These are phyloP conservation scores for Hemerocallis citrina DNA, from an alignment of 106 monocot genomes.

Conservation along the genomic window DNA sequence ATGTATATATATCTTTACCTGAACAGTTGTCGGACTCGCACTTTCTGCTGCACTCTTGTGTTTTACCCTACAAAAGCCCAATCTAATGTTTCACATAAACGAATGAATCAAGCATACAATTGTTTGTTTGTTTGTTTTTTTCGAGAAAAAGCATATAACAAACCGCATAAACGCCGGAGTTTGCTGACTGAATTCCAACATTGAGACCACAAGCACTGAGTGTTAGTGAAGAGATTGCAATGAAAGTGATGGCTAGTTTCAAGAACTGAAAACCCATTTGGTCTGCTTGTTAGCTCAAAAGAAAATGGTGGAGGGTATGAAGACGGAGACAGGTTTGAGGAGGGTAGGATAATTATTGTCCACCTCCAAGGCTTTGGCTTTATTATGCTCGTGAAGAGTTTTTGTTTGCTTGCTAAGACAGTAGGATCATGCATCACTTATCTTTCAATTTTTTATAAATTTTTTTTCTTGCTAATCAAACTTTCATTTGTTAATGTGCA, in stretches of 20 bases:
- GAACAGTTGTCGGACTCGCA: conserved; percentile 36
- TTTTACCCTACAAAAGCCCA: conserved; percentile 16
- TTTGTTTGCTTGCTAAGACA: too few species aligned
- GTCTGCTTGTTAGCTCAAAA: neutral
- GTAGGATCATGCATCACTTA: too few species aligned
- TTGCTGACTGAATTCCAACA: conserved; percentile 20
- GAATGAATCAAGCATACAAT: neutral
- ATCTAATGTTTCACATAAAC: neutral
- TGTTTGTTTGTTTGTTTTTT: neutral
- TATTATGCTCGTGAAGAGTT: too few species aligned
- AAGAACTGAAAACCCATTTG: neutral
- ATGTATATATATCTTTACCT: conserved; percentile 15
- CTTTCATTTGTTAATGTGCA: too few species aligned
- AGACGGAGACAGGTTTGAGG: too few species aligned
- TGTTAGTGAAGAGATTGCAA: neutral
- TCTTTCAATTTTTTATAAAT: too few species aligned
- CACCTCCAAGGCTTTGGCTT: too few species aligned
- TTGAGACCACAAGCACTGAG: conserved; percentile 15
- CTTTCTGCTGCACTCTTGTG: conserved; percentile 28
- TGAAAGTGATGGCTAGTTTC: neutral
- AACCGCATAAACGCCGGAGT: conserved; percentile 1
- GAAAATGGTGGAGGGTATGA: too few species aligned
- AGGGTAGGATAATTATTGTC: too few species aligned
- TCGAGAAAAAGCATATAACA: neutral
- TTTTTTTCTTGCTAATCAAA: too few species aligned